Base-by-base conservation (phyloP, 78 protist genomes). In the Trichosphaerium sp. region DNA sequence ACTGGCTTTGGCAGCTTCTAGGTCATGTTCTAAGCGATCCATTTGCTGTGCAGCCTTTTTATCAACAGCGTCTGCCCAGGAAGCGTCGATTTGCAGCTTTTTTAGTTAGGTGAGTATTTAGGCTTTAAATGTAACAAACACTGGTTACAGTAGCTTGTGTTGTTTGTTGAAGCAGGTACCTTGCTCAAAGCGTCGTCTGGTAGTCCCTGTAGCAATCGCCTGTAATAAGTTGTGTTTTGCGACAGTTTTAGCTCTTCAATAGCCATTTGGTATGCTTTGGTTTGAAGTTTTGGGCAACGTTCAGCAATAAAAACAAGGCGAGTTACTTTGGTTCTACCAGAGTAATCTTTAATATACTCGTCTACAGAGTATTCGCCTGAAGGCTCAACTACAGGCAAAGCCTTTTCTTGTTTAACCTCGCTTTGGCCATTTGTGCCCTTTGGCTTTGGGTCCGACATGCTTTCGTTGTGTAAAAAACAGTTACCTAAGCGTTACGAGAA, bases 21-120 rank as follows among this genome's bases (percentile, higher is more conserved):
- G 78, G 28, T 87, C 94, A 39, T 26, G 26, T 47, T 89, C 92
- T 3, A 81, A 44, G 44, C 34, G 42, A 11, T 81, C 89, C 23
- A 71, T 14, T 28, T 23, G 63, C 7, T 25, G 23, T 1, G 41
- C 28, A 39, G 68, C 75, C 35, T 66, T 65, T 32, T 65, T 55
- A 18, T 23, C 32, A 29, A 56, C 34, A 18, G 56, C 41, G 5
- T 80, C 86, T 49, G 73, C 74, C 61, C 74, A 80, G 29, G 41
- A 34, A 2, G 51, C 10, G 21, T 80, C 86, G 0, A 26, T 15
- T 15, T 21, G 61, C 47, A 6, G 47, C 2, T 56, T 40, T 3
- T 37, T n/a, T 18, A n/a, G 61, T 3, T 18, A 1, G 2, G 7
- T 40, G 31, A 6, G 6, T 4, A 18, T 40, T 3, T 11, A 18